A percentile compares a stretch with the other conserved stretches of the same genome.
These are phyloP conservation scores for Glycine tomentella DNA, from an alignment of 306 rosid genomes.

Conservation along the genomic window DNA sequence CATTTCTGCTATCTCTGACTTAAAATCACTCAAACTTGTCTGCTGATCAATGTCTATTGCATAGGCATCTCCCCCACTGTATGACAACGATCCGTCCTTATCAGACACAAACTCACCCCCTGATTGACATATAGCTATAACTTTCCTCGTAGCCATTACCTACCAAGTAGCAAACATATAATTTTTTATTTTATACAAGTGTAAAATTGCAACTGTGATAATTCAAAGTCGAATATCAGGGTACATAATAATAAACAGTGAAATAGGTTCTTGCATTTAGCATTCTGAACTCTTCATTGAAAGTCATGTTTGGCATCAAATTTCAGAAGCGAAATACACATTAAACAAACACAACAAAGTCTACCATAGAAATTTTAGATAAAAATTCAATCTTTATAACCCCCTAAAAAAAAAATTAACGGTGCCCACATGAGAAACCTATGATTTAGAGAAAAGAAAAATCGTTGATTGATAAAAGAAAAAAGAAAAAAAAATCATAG, in stretches of 20 bases:
- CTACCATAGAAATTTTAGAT: neutral
- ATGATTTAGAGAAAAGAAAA: neutral
- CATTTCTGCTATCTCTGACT: constrained; percentile 83
- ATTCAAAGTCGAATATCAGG: neutral
- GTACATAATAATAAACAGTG: constrained; percentile 29
- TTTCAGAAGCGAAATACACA: constrained; percentile 15
- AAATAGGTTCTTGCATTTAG: constrained; percentile 30
- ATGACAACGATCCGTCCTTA: constrained; percentile 78
- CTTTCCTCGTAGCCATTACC: constrained; percentile 77
- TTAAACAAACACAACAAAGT: constrained; percentile 19
- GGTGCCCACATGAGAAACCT: neutral
- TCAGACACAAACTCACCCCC: constrained; percentile 89
- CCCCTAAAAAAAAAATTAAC: neutral
- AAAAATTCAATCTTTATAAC: neutral
- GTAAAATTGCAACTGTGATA: constrained; percentile 6
- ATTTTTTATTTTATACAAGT: neutral
- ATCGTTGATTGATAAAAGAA: neutral
- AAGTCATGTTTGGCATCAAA: constrained; percentile 19
- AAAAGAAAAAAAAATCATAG: no score
- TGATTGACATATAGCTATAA: constrained; percentile 92
- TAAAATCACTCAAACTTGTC: constrained; percentile 73
- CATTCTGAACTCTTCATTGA: constrained; percentile 15
- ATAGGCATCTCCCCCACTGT: constrained; percentile 89
- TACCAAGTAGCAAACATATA: constrained; percentile 34
- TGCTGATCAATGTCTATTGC: constrained; percentile 82